A percentile compares a stretch with the other conserved stretches of the same genome.
Evolutionary conservation across 139 green algal genomes (phyloP).

Genomic region (Prasinococcaceae sp.): DNA sequence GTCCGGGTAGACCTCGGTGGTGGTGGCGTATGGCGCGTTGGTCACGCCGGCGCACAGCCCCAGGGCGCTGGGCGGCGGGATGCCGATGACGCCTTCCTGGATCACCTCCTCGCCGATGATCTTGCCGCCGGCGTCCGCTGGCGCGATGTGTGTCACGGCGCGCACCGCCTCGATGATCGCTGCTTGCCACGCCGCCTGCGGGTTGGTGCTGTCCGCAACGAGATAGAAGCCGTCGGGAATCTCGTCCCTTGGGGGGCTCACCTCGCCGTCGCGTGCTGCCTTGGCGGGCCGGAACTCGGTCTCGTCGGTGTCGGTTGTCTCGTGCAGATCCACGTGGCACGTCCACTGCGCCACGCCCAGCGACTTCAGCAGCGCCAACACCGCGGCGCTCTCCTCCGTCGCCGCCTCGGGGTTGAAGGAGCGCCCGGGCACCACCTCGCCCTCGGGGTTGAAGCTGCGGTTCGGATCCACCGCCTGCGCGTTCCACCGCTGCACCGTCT

Average conservation of each 20-base stretch:
- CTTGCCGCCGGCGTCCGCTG: not conserved
- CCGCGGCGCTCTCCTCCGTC: not conserved
- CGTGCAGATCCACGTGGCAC: constrained; percentile 12
- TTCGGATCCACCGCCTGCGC: constrained; percentile 3
- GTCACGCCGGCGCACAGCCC: constrained; percentile 15
- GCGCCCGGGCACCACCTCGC: constrained; percentile 1
- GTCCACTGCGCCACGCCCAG: constrained; percentile 5
- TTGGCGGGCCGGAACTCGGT: constrained; percentile 13
- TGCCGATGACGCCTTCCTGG: constrained; percentile 9
- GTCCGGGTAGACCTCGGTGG: constrained; percentile 14
- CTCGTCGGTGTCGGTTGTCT: constrained; percentile 15
- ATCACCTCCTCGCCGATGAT: constrained; percentile 12
- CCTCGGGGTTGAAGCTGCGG: constrained; percentile 1
- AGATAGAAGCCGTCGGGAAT: constrained; percentile 14
- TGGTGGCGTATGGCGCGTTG: constrained; percentile 6
- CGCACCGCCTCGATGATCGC: constrained; percentile 4
- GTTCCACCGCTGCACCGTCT: constrained; percentile 11
- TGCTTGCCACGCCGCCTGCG: not conserved
- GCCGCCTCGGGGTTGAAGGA: not conserved
- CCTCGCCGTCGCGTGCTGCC: constrained; percentile 9
- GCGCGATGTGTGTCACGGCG: constrained; percentile 13
- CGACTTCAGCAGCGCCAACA: constrained; percentile 2
- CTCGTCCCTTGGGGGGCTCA: constrained; percentile 1
- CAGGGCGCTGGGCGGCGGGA: not conserved
- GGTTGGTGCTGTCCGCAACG: constrained; percentile 1